These are phyloP conservation scores for Xenosphaeropsis pyriputrescens DNA, from an alignment of 2,329 filamentous ascomycete species.

Conservation along the genomic window DNA sequence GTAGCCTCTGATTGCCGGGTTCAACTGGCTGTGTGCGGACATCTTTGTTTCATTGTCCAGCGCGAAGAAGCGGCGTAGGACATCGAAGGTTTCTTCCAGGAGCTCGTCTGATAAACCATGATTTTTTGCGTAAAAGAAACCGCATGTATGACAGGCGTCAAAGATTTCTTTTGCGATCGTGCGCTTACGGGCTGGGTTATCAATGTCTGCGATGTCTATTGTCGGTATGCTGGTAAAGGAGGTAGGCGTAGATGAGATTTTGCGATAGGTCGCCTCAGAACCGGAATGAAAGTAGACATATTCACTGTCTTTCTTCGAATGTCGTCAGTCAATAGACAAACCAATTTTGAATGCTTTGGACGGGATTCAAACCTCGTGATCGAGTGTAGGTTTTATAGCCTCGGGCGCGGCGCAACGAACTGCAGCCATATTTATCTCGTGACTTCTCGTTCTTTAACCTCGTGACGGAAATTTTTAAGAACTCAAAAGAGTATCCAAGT, in stretches of 20 bases:
- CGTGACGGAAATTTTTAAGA: too few relatives aligned
- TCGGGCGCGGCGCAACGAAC: too few relatives aligned
- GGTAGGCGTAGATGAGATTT: slow-evolving; percentile 5
- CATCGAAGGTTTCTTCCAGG: slow-evolving; percentile 19
- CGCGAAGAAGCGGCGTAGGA: slow-evolving; percentile 24
- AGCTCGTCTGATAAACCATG: background rate
- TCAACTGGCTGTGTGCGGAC: slow-evolving; percentile 23
- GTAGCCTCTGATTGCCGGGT: slow-evolving; percentile 19
- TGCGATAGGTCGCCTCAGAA: slow-evolving; percentile 17
- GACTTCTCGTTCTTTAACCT: too few relatives aligned
- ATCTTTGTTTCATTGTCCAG: slow-evolving; percentile 34
- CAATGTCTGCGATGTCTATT: slow-evolving; percentile 18
- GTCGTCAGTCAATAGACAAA: too few relatives aligned
- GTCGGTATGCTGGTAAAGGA: slow-evolving; percentile 16
- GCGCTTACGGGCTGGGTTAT: slow-evolving; percentile 15
- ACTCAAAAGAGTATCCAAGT: too few relatives aligned
- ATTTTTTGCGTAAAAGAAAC: slow-evolving; percentile 19
- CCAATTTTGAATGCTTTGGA: too few relatives aligned
- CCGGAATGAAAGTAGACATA: slow-evolving; percentile 20
- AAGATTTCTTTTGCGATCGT: slow-evolving; percentile 16
- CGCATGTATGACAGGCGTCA: slow-evolving; percentile 18
- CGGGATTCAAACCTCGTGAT: too few relatives aligned
- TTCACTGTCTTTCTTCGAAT: slow-evolving; percentile 6
- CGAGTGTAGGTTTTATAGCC: too few relatives aligned
- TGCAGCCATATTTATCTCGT: too few relatives aligned